Conservation (phyloP, 2,329 filamentous ascomycete genomes). For the Pyrenochaeta sp. region DNA sequence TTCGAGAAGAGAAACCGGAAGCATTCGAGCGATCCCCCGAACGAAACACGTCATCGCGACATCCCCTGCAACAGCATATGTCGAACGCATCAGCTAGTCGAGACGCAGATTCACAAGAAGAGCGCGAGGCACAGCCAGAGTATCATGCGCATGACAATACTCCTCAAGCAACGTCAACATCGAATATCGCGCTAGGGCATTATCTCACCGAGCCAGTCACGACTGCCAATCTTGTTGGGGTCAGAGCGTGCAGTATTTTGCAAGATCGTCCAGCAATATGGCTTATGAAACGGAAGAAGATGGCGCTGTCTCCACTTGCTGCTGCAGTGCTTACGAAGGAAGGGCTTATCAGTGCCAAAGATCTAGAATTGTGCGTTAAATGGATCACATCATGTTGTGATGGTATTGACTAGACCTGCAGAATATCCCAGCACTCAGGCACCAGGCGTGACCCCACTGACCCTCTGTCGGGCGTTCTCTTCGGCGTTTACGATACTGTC, state of each 20-base stretch:
- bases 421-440: conserved; percentile 22
- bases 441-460: conserved; percentile 34
- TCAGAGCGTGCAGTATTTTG: conserved; percentile 32
- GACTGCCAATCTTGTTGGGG: conserved; percentile 14
- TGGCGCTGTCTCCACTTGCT: conserved; percentile 36
- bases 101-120: not conserved
- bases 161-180: not conserved
- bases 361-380: conserved; percentile 38
- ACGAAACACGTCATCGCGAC: not conserved
- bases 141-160: not conserved
- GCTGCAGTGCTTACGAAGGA: conserved; percentile 40
- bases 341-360: conserved; percentile 28
- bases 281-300: conserved; percentile 33
- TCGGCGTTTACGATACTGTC: conserved; percentile 34
- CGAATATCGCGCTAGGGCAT: conserved; percentile 5
- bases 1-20: conserved; percentile 16
- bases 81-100: not conserved
- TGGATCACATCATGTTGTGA: not conserved
- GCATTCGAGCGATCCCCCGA: not conserved
- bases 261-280: conserved; percentile 38
- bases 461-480: conserved; percentile 27
- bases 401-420: not conserved
- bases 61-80: not conserved
- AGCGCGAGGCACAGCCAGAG: not conserved
- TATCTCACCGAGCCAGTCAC: conserved; percentile 20